Evolutionary conservation across 257 asterid species (phyloP), one percentile per base, ranked within the genome.

Genomic region (Sherardia arvensis): DNA sequence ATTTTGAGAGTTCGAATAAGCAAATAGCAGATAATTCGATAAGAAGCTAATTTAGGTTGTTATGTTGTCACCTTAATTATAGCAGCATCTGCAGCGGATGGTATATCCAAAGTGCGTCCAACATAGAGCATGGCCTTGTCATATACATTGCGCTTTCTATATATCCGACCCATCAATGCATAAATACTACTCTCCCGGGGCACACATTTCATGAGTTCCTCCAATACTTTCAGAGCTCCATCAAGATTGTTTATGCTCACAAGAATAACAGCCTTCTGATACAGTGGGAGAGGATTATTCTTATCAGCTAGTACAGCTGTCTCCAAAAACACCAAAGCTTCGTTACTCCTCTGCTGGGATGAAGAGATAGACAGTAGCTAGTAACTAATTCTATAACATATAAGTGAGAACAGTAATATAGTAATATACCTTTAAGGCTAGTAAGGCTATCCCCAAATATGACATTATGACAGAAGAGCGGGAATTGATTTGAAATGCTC

Each of bases 251-350:
- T n/a, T n/a, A n/a, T n/a, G n/a, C n/a, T n/a, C n/a, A n/a, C n/a
- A n/a, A n/a, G n/a, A n/a, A n/a, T n/a, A n/a, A n/a, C n/a, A n/a
- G n/a, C n/a, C n/a, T n/a, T n/a, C n/a, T n/a, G n/a, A n/a, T n/a
- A n/a, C n/a, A n/a, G n/a, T n/a, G n/a, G n/a, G n/a, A n/a, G n/a
- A 70, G 99, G 99, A 61, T 89, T 92, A 79, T 89, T 89, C 88
- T 79, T 87, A 78, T 92, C 99, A n/a, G 99, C 99, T 67, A 78
- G 36, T 59, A 89, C 85, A 62, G 97, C 99, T 72, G 73, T 85
- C 28, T 87, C 96, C 87, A 92, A 85, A 82, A 89, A 84, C 69
- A 79, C 93, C 73, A 92, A 69, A 23, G 99, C 96, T 80, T 79
- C 97, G 43, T 73, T 76, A 69, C 87, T 74, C 79, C 74, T 87